Evolutionary conservation across 1,284 basidiomycete genomes (phyloP).

Genomic region (Phylloboletellus chloephorus): DNA sequence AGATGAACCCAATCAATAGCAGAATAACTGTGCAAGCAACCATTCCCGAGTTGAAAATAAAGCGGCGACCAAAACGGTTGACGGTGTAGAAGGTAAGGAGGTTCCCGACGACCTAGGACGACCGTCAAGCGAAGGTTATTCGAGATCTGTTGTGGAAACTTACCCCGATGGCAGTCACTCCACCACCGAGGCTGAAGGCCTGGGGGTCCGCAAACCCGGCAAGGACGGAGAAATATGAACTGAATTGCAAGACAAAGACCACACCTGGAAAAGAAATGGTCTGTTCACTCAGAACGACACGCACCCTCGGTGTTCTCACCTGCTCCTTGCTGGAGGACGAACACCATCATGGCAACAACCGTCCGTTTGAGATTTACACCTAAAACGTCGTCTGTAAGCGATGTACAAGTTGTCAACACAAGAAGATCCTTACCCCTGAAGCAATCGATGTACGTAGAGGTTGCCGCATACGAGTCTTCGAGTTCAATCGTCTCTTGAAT

Average conservation of each 20-base stretch:
- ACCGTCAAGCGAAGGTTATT: not conserved
- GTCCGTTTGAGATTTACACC: slow-evolving; percentile 27
- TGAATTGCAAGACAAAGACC: slow-evolving; percentile 26
- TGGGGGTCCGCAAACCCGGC: slow-evolving; percentile 23
- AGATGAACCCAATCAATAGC: slow-evolving; percentile 27
- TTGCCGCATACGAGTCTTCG: slow-evolving; percentile 24
- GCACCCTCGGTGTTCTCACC: slow-evolving; percentile 10
- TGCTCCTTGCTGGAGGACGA: slow-evolving; percentile 28
- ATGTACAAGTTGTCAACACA: not conserved
- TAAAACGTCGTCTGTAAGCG: slow-evolving; percentile 4
- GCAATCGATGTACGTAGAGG: slow-evolving; percentile 24
- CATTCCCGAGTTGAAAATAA: slow-evolving; percentile 30
- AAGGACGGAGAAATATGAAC: slow-evolving; percentile 32
- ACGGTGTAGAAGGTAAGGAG: slow-evolving; percentile 25
- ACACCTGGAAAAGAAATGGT: slow-evolving; percentile 19
- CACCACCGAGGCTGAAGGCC: slow-evolving; percentile 28
- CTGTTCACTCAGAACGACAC: not conserved
- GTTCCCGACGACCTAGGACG: slow-evolving; percentile 23
- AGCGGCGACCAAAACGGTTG: slow-evolving; percentile 25
- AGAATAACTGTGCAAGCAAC: slow-evolving; percentile 21
- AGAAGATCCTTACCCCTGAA: slow-evolving; percentile 20
- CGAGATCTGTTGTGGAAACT: not conserved
- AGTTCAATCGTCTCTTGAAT: slow-evolving; percentile 29
- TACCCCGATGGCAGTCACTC: slow-evolving; percentile 26
- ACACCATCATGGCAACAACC: slow-evolving; percentile 30